A percentile compares a stretch with the other conserved stretches of the same genome.
These are phyloP conservation scores for Hymenoscyphus fraxineus DNA, from an alignment of 2,329 filamentous ascomycete genomes.

Conservation along the genomic window DNA sequence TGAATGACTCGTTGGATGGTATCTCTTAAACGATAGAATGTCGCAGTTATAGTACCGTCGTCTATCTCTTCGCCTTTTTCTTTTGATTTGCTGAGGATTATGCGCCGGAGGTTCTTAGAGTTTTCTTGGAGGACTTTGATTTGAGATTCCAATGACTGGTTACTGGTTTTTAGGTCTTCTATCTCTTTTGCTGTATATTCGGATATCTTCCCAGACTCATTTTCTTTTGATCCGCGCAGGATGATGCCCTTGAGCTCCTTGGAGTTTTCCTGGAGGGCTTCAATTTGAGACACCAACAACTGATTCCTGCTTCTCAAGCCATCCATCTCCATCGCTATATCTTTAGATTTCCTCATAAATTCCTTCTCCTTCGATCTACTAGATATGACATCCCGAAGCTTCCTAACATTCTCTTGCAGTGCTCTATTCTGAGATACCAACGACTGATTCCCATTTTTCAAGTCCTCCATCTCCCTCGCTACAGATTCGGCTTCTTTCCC, in stretches of 20 bases:
- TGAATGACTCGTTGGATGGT: constrained; percentile 12
- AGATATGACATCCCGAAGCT: not conserved
- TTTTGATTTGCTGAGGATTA: not conserved
- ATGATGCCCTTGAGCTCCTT: not conserved
- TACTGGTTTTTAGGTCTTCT: not conserved
- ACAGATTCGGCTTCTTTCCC: not conserved
- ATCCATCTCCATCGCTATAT: not conserved
- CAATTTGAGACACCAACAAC: no score
- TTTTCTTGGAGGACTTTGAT: not conserved
- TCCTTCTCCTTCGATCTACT: not conserved
- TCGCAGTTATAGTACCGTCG: not conserved
- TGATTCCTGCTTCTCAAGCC: not conserved
- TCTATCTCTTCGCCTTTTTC: not conserved
- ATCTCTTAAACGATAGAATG: constrained; percentile 9
- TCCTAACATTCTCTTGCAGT: not conserved
- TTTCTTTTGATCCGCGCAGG: no score
- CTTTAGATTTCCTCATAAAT: not conserved
- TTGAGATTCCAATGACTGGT: not conserved
- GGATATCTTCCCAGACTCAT: no score
- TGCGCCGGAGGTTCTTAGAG: not conserved
- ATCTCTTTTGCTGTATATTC: not conserved
- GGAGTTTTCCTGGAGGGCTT: not conserved
- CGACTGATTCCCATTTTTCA: not conserved
- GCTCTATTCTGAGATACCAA: no score
- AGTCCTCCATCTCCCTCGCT: not conserved